These are phyloP conservation scores for Strobilomyces confusus DNA, from an alignment of 768 basidiomycete species.

Conservation along the genomic window DNA sequence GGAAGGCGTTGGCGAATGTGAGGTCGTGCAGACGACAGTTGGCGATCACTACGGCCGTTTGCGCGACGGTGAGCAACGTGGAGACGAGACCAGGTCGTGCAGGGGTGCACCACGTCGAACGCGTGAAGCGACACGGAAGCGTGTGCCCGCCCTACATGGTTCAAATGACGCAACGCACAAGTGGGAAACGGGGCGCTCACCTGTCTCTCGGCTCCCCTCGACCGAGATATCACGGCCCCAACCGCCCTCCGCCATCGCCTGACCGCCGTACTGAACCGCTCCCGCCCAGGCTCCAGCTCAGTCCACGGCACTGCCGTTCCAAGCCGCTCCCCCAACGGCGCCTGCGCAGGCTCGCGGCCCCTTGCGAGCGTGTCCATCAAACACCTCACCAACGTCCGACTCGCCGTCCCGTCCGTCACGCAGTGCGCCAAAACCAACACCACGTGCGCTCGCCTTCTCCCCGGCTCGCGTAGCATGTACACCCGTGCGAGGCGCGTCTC, in stretches of 20 bases:
- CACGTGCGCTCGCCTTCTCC: no score
- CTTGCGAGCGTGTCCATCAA: constrained; percentile 41
- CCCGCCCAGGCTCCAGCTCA: constrained; percentile 32
- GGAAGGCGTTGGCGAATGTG: constrained; percentile 50
- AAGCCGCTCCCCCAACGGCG: constrained; percentile 26
- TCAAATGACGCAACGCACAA: background rate
- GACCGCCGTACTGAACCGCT: constrained; percentile 25
- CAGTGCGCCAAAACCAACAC: constrained; percentile 29
- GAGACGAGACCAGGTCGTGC: constrained; percentile 31
- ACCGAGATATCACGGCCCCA: constrained; percentile 34
- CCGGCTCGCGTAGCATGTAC: no score
- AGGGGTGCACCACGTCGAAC: constrained; percentile 33
- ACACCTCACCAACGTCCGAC: constrained; percentile 37
- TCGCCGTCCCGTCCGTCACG: constrained; percentile 49
- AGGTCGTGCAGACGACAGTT: constrained; percentile 40
- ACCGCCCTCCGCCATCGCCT: constrained; percentile 46
- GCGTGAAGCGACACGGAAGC: constrained; percentile 42
- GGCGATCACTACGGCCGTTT: constrained; percentile 30
- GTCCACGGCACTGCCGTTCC: constrained; percentile 38
- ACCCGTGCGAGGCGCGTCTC: no score
- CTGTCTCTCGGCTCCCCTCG: constrained; percentile 32
- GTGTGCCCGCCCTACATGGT: constrained; percentile 44
- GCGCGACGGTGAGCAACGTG: constrained; percentile 26
- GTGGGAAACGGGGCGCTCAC: constrained; percentile 27
- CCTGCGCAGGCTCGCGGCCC: background rate